Conservation (phyloP, 768 basidiomycete genomes). For the Xerocomellus chrysenteron region DNA sequence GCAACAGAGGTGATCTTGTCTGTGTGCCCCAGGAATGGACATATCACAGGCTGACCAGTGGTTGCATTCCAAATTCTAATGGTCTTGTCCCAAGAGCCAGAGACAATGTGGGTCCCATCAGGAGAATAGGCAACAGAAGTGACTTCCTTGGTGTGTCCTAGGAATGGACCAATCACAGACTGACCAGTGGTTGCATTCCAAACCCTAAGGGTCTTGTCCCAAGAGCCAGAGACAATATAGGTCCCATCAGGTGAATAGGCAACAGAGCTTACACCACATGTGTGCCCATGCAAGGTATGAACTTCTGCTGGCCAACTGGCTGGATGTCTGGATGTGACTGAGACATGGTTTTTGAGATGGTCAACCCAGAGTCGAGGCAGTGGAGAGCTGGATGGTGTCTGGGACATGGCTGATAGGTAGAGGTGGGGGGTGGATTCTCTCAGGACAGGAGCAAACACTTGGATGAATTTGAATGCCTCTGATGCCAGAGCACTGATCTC, state of each 20-base stretch:
- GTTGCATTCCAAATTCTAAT: too few species aligned
- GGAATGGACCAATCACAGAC: too few species aligned
- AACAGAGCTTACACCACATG: not conserved
- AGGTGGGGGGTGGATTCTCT: not conserved
- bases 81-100: too few species aligned
- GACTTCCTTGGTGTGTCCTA: too few species aligned
- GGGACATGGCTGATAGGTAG: not conserved
- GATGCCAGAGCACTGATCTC: not conserved
- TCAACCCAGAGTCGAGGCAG: not conserved
- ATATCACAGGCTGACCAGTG: too few species aligned
- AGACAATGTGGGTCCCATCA: too few species aligned
- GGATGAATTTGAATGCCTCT: constrained; percentile 1
- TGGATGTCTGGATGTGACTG: not conserved
- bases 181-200: too few species aligned
- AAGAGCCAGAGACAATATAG: too few species aligned
- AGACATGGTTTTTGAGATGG: not conserved
- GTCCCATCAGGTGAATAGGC: too few species aligned
- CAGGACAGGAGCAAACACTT: constrained; percentile 3
- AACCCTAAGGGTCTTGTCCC: too few species aligned
- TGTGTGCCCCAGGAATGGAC: not conserved
- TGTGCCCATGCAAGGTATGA: not conserved
- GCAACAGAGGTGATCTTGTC: not conserved
- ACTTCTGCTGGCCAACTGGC: not conserved
- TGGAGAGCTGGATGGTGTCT: not conserved
- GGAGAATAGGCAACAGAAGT: too few species aligned